These are phyloP conservation scores for Silene noctiflora DNA, from an alignment of 179 eudicot genomes.

Conservation along the genomic window DNA sequence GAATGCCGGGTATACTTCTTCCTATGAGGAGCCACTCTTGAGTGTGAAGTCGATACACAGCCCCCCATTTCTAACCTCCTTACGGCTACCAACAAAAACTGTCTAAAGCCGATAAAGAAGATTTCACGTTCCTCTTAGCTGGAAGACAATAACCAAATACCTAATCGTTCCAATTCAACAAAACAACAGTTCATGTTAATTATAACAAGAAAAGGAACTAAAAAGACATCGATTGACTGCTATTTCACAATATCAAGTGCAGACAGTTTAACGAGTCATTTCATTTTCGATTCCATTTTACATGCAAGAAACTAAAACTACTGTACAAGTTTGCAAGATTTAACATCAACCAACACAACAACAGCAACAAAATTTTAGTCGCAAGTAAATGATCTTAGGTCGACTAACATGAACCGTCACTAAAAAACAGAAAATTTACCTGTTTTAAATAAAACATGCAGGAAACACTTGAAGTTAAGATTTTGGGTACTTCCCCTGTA, in stretches of 20 bases:
- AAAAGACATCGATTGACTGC: too few species aligned
- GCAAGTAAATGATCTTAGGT: background rate
- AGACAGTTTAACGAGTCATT: background rate
- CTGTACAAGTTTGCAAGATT: background rate
- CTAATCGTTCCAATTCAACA: background rate
- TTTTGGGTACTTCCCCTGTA: background rate
- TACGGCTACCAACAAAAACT: slow-evolving; percentile 3
- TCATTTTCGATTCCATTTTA: too few species aligned
- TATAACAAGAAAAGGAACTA: too few species aligned
- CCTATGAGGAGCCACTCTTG: slow-evolving; percentile 28
- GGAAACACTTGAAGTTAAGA: background rate
- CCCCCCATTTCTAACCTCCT: slow-evolving; percentile 33
- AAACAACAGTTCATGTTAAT: background rate
- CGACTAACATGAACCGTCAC: slow-evolving; percentile 1
- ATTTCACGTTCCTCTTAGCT: background rate
- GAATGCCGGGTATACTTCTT: slow-evolving; percentile 26
- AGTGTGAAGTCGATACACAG: slow-evolving; percentile 36
- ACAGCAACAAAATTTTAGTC: background rate
- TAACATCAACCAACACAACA: background rate
- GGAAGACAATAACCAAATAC: slow-evolving; percentile 1
- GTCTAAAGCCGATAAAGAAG: background rate
- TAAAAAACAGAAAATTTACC: background rate
- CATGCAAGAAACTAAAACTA: slow-evolving; percentile 1
- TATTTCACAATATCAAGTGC: too few species aligned
- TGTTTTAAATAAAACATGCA: slow-evolving; percentile 7